Percentiles rank a stretch among this genome's conserved stretches.
Conservation (phyloP, 2,329 filamentous ascomycete genomes). For the Trichophyton equinum region DNA sequence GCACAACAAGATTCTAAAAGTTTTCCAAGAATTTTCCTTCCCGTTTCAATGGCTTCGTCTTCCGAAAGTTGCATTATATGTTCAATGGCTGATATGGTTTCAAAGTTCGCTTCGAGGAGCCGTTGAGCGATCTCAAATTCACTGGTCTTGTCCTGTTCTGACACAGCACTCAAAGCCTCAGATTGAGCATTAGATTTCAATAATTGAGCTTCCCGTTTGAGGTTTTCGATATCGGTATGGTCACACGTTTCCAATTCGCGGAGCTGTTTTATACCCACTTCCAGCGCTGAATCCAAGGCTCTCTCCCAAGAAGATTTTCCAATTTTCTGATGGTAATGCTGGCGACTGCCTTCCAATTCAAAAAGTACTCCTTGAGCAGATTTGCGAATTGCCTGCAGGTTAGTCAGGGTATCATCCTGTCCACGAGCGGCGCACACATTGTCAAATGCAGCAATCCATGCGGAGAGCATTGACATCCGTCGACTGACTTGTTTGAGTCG, state of each 20-base stretch:
- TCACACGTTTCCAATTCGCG: constrained; percentile 55
- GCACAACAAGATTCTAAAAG: constrained; percentile 65
- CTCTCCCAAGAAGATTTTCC: constrained; percentile 77
- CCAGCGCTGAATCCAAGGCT: constrained; percentile 72
- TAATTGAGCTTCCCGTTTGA: constrained; percentile 73
- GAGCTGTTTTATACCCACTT: constrained; percentile 71
- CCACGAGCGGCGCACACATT: constrained; percentile 60
- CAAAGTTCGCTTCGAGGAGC: constrained; percentile 80
- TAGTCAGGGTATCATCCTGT: constrained; percentile 53
- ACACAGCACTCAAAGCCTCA: constrained; percentile 61
- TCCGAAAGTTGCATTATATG: constrained; percentile 74
- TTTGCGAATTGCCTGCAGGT: constrained; percentile 64
- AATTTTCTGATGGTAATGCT: constrained; percentile 78
- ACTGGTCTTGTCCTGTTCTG: constrained; percentile 72
- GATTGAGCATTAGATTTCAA: constrained; percentile 71
- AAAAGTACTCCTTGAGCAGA: constrained; percentile 77
- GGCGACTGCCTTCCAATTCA: constrained; percentile 78
- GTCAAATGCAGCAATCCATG: constrained; percentile 90
- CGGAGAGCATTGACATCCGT: constrained; percentile 71
- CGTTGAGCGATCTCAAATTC: constrained; percentile 70
- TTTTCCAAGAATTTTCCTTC: constrained; percentile 62
- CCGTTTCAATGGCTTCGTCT: constrained; percentile 67
- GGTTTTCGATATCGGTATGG: constrained; percentile 53
- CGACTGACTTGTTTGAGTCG: constrained; percentile 71
- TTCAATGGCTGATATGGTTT: constrained; percentile 71